Conservation (phyloP, 768 basidiomycete genomes). For the Rubroboletus pulcherrimus region DNA sequence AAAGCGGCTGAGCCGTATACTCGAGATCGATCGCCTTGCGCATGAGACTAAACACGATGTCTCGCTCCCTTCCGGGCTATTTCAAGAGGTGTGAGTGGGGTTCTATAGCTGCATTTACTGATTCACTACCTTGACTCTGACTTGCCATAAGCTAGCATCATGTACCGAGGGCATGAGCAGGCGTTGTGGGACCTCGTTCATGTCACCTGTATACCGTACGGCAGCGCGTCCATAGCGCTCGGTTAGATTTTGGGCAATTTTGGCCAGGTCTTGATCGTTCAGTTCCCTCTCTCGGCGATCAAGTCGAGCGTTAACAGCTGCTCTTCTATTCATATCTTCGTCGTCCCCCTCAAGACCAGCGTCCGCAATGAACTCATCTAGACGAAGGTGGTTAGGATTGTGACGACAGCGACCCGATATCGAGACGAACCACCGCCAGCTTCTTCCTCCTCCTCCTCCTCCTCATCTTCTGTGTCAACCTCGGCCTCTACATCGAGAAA, state of each 20-base stretch:
- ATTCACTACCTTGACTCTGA: constrained; percentile 77
- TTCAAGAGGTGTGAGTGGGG: background rate
- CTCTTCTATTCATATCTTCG: constrained; percentile 46
- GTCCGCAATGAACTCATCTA: constrained; percentile 71
- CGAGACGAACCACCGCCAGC: constrained; percentile 47
- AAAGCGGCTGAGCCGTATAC: constrained; percentile 70
- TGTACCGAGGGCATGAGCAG: constrained; percentile 95
- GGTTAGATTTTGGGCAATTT: constrained; percentile 78
- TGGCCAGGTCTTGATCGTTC: constrained; percentile 75
- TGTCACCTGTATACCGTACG: constrained; percentile 81
- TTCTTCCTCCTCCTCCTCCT: constrained; percentile 84
- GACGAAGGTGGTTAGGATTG: constrained; percentile 11
- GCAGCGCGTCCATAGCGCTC: constrained; percentile 72
- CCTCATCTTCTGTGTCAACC: constrained; percentile 96
- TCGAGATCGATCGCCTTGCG: constrained; percentile 87
- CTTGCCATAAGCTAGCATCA: constrained; percentile 94
- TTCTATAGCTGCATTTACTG: background rate
- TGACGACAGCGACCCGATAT: background rate
- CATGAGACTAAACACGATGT: constrained; percentile 92
- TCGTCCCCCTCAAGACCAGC: constrained; percentile 63
- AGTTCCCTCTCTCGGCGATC: constrained; percentile 69
- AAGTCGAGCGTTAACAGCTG: constrained; percentile 62
- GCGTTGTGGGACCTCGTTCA: constrained; percentile 90
- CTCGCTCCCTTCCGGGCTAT: constrained; percentile 88
- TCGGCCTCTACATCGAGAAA: constrained; percentile 97